Evolutionary conservation across 495 filamentous ascomycete genomes (phyloP), one percentile per base, ranked within the genome.

Genomic region (Parathielavia hyrcaniae): DNA sequence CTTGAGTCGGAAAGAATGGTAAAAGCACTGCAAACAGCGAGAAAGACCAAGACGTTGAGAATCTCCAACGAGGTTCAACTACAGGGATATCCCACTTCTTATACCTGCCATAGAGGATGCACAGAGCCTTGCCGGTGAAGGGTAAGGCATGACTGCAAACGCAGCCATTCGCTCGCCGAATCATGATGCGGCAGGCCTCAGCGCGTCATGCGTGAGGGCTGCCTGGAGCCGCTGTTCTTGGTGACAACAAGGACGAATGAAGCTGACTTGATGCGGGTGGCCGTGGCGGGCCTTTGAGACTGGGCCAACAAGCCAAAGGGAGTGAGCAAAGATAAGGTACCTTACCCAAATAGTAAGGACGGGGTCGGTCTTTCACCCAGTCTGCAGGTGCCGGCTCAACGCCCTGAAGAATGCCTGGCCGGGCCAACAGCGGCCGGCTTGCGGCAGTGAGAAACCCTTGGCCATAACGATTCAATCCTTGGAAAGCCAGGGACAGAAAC

Each of bases 101-200:
- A 26, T 46, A 12, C 22, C 23, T 12, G 44, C 41, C 41, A 7
- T 32, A 5, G 48, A 19, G 32, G 19, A 32, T 32, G 17, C 23
- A 45, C 9, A 19, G 16, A 50, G 48, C 17, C 48, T 20, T 39
- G 39, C 14, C 23, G 44, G 20, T 26, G 9, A 11, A 22, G 1
- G 16, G 16, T 10, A 30, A 6, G 16, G 16, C 9, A 30, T 30
- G 12, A 34, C 40, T 45, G 41, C 44, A 56, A 47, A 56, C 19
- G 39, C 48, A 44, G 14, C 55, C 20, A 13, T 4, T 34, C 5
- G 1, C 17, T 26, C 14, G 20, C 34, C 56, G 49, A 46, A 52
- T 58, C 56, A 52, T 5, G 20, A 1, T 11, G 38, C 2, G 40
- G 56, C 49, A 19, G 56, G 56, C 56, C 56, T 58, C 56, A 52